These are phyloP conservation scores for Cicer bijugum DNA, from an alignment of 306 rosid genomes.

Conservation along the genomic window DNA sequence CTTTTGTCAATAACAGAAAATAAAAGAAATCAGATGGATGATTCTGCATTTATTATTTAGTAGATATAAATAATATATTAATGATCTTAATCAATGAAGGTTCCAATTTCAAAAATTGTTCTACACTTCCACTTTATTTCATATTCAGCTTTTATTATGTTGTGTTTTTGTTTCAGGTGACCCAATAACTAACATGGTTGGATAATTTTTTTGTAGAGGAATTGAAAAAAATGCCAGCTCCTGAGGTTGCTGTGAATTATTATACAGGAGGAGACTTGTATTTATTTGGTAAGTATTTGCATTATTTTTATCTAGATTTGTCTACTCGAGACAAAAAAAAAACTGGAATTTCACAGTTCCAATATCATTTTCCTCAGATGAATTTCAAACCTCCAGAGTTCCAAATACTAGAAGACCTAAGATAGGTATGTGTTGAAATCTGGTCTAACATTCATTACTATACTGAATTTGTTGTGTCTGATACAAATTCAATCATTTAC, in stretches of 20 bases:
- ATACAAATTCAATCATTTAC: not conserved
- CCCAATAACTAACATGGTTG: conserved; percentile 42
- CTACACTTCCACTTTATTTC: conserved; percentile 12
- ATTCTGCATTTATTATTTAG: conserved; percentile 21
- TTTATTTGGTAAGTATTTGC: conserved; percentile 73
- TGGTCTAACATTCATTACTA: conserved; percentile 25
- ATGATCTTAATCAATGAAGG: conserved; percentile 10
- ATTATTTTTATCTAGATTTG: conserved; percentile 28
- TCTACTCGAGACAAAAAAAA: conserved; percentile 11
- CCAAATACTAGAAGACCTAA: conserved; percentile 92
- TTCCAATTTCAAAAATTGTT: conserved; percentile 23
- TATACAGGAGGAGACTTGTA: conserved; percentile 87
- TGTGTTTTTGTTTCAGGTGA: not conserved
- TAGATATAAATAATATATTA: conserved; percentile 3
- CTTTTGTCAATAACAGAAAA: conserved; percentile 8
- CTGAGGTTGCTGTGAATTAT: conserved; percentile 92
- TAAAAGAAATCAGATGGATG: conserved; percentile 14
- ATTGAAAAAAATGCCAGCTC: conserved; percentile 80
- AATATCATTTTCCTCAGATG: conserved; percentile 61
- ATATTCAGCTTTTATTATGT: conserved; percentile 19
- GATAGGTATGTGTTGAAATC: conserved; percentile 64
- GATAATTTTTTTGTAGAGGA: conserved; percentile 58
- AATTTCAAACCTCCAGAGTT: conserved; percentile 87
- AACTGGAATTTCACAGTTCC: conserved; percentile 46
- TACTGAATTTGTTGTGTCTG: conserved; percentile 22